phyloP scores from a whole-genome alignment of 139 green algal species.

The Ostreobium quekettii region DNA sequence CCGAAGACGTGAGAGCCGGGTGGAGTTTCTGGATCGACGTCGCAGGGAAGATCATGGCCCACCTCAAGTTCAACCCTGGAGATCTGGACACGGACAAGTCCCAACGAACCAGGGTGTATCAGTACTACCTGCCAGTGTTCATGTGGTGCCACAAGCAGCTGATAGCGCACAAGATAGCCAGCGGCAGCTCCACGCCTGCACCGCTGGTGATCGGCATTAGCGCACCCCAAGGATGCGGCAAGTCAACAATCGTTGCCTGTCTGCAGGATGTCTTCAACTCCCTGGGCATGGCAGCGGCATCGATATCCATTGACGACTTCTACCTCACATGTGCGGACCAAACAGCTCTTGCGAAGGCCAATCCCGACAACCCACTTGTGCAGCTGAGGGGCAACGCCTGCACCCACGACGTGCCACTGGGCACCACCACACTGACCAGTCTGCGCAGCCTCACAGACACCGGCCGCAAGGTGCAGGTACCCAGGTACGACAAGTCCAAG shows the following conservation, averaged over 20 bases:
- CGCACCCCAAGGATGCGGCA: slow-evolving; percentile 89
- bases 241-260: slow-evolving; percentile 88
- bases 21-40: too few species aligned
- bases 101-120: slow-evolving; percentile 43
- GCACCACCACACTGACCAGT: slow-evolving; percentile 53
- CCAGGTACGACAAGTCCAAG: slow-evolving; percentile 86
- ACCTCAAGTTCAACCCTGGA: too few species aligned
- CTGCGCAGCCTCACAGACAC: slow-evolving; percentile 20
- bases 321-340: slow-evolving; percentile 68
- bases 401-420: slow-evolving; percentile 86
- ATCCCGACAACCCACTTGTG: slow-evolving; percentile 74
- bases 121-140: slow-evolving; percentile 90
- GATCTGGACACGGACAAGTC: too few species aligned
- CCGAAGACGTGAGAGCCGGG: too few species aligned
- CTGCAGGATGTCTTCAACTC: slow-evolving; percentile 70
- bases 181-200: neutral
- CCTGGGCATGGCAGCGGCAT: slow-evolving; percentile 46
- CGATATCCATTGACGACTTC: slow-evolving; percentile 96
- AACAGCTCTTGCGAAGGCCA: slow-evolving; percentile 32
- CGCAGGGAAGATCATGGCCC: too few species aligned
- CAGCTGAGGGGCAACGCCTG: slow-evolving; percentile 87
- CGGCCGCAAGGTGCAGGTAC: slow-evolving; percentile 31
- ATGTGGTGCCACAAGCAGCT: slow-evolving; percentile 72
- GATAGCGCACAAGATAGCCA: slow-evolving; percentile 32
- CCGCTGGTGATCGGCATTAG: slow-evolving; percentile 68